Evolutionary conservation across 83 land plant genomes (phyloP).

Genomic region (Diphasiastrum complanatum): DNA sequence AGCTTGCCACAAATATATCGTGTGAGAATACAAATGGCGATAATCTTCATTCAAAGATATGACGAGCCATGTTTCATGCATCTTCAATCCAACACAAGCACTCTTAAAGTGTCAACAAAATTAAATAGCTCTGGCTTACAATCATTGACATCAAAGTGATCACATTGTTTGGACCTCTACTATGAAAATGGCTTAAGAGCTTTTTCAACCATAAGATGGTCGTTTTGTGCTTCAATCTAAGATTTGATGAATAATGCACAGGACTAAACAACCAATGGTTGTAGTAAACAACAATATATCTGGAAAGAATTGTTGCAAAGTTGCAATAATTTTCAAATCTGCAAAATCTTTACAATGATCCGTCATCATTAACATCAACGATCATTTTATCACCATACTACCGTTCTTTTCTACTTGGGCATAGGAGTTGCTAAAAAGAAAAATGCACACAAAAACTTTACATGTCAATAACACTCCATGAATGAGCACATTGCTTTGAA

Average conservation of each 20-base stretch:
- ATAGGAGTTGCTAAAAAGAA: too few relatives aligned
- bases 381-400: too few relatives aligned
- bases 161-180: too few relatives aligned
- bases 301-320: background rate
- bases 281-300: background rate
- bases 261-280: background rate
- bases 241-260: background rate
- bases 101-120: too few relatives aligned
- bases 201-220: background rate
- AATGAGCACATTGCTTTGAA: too few relatives aligned
- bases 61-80: background rate
- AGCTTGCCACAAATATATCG: background rate
- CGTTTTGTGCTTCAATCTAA: background rate
- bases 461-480: too few relatives aligned
- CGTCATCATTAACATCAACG: background rate
- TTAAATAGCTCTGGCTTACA: too few relatives aligned
- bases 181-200: background rate
- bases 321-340: background rate
- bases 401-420: too few relatives aligned
- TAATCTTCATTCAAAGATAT: background rate
- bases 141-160: too few relatives aligned
- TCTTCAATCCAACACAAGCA: background rate
- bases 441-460: too few relatives aligned
- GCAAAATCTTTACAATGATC: background rate
- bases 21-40: background rate